Base-by-base conservation (phyloP, 345 rosid species). In the Boechera divaricarpa region DNA sequence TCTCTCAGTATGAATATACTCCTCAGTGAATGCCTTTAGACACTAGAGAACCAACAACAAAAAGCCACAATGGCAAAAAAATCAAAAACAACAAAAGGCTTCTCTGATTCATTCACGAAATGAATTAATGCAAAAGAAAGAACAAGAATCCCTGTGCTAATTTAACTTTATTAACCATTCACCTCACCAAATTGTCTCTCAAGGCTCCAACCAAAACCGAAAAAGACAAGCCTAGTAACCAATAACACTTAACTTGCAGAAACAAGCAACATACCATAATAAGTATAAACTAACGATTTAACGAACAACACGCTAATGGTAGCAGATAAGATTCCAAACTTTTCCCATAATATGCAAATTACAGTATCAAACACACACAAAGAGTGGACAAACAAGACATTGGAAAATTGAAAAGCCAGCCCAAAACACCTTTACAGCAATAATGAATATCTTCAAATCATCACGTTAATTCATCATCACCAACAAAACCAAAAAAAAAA, bases 241-340 rank as follows among this genome's bases (percentile, higher is more conserved):
- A 63, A 9, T 2, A 68, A 41, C 4, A 66, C 48, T 59, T 78
- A 11, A 35, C 70, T 78, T 73, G 78, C 15, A 73, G 59, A 47
- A 73, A 61, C 35, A 54, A 10, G 82, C 48, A 77, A 71, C 81
- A 64, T 63, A 71, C 61, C 67, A 64, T 57, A 64, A 36, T 57
- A 63, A 63, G 67, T 77, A 77, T 70, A 41, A 44, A 72, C 39
- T 72, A 78, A 66, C 57, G 42, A 51, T 72, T 48, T 4, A 52
- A 24, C 45, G 56, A 64, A 48, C 48, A 48, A 39, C 63, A 71
- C 63, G 62, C 65, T 69, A 76, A 52, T 58, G 53, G 44, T 67
- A 44, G 18, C 69, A 68, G 54, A 48, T 67, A 5, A 59, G 35
- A 67, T 12, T 67, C 61, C 12, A 67, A 48, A 49, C 51, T 36